These are phyloP conservation scores for Dothidotthia symphoricarpi DNA, from an alignment of 2,329 filamentous ascomycete species.

Conservation along the genomic window DNA sequence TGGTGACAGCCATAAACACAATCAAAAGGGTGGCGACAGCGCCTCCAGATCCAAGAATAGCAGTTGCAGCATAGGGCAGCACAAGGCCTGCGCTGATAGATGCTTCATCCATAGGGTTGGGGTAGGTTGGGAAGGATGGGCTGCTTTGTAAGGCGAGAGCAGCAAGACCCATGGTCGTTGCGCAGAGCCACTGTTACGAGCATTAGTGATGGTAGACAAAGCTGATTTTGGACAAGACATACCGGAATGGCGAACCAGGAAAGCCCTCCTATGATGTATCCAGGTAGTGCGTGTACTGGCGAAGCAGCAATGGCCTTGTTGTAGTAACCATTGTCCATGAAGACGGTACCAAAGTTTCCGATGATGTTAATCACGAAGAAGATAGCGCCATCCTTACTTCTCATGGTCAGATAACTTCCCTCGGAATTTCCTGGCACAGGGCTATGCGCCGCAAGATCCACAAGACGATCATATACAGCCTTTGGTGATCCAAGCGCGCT, in stretches of 20 bases:
- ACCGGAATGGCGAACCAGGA: constrained; percentile 51
- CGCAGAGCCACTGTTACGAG: constrained; percentile 41
- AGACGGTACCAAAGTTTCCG: constrained; percentile 80
- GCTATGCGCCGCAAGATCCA: constrained; percentile 63
- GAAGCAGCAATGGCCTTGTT: constrained; percentile 89
- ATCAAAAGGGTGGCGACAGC: constrained; percentile 39
- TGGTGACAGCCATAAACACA: constrained; percentile 52
- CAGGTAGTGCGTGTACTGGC: constrained; percentile 80
- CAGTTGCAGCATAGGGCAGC: constrained; percentile 33
- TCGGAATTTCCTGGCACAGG: constrained; percentile 73
- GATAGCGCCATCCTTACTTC: constrained; percentile 73
- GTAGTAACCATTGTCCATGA: constrained; percentile 79
- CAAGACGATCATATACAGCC: constrained; percentile 74
- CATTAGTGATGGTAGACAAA: neutral
- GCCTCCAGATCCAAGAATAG: constrained; percentile 33
- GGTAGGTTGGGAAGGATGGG: constrained; percentile 47
- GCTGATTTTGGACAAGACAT: neutral
- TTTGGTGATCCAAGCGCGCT: constrained; percentile 70
- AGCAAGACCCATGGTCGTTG: constrained; percentile 49
- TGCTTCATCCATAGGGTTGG: constrained; percentile 26
- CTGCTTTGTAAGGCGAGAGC: constrained; percentile 45
- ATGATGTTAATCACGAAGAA: constrained; percentile 92
- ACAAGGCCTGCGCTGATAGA: constrained; percentile 31
- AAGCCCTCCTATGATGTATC: constrained; percentile 47
- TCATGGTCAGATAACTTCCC: constrained; percentile 88